These are phyloP conservation scores for Cytospora leucostoma DNA, from an alignment of 2,329 filamentous ascomycete genomes.

Conservation along the genomic window DNA sequence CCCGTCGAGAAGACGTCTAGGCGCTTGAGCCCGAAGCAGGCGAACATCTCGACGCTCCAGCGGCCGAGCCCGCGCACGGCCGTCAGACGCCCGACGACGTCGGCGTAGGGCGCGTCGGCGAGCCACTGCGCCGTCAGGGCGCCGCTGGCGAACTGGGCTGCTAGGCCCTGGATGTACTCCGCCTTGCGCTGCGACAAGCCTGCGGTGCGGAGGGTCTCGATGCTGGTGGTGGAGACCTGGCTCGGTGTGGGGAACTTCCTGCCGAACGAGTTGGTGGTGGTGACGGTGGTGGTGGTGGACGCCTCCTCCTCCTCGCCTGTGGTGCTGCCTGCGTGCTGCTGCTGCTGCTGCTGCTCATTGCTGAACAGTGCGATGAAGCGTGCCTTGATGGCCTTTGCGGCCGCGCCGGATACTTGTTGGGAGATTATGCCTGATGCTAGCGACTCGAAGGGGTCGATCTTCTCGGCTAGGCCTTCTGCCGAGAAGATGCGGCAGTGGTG, in stretches of 20 bases:
- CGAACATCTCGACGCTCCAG: slow-evolving; percentile 99
- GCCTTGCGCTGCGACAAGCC: slow-evolving; percentile 93
- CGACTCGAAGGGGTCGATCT: slow-evolving; percentile 84
- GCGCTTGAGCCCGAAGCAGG: slow-evolving; percentile 89
- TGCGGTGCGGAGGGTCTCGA: slow-evolving; percentile 74
- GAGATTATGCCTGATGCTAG: slow-evolving; percentile 88
- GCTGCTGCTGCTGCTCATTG: slow-evolving; percentile 35
- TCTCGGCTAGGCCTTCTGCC: slow-evolving; percentile 77
- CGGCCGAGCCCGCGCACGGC: slow-evolving; percentile 83
- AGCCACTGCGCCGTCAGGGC: slow-evolving; percentile 77
- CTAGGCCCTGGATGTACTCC: slow-evolving; percentile 87
- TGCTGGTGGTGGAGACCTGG: slow-evolving; percentile 63
- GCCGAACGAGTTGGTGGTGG: slow-evolving; percentile 13
- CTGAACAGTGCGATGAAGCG: slow-evolving; percentile 79
- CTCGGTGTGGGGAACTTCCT: slow-evolving; percentile 72
- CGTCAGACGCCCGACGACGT: slow-evolving; percentile 78
- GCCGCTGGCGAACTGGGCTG: slow-evolving; percentile 74
- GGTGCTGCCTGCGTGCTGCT: slow-evolving; percentile 35
- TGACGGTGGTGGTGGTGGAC: not conserved
- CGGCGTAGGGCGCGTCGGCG: slow-evolving; percentile 77
- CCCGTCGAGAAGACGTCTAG: slow-evolving; percentile 93
- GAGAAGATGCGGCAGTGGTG: slow-evolving; percentile 80
- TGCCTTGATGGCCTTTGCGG: slow-evolving; percentile 83
- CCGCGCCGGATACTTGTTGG: slow-evolving; percentile 93
- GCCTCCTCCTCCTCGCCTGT: slow-evolving; percentile 8